These are phyloP conservation scores for Trichoderma gracile DNA, from an alignment of 2,329 filamentous ascomycete genomes.

Conservation along the genomic window DNA sequence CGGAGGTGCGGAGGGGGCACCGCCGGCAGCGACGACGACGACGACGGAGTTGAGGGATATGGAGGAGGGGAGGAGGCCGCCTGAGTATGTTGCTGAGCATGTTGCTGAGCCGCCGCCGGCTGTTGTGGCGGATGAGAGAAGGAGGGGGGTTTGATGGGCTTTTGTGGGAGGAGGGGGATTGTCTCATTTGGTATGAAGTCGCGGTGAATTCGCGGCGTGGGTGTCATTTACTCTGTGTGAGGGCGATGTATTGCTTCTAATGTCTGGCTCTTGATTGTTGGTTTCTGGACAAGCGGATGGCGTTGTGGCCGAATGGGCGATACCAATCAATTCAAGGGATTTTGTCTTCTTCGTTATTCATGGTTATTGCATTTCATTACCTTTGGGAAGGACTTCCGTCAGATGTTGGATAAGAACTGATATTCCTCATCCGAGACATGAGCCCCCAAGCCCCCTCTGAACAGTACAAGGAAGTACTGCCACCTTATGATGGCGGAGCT, in stretches of 20 bases:
- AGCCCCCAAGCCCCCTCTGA: neutral
- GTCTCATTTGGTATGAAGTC: neutral
- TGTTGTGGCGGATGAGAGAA: slow-evolving; percentile 29
- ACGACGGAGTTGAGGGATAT: slow-evolving; percentile 33
- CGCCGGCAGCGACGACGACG: too few relatives aligned
- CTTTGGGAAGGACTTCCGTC: neutral
- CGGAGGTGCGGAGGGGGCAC: neutral
- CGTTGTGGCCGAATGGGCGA: neutral
- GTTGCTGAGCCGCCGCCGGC: slow-evolving; percentile 32
- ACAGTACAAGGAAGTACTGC: neutral
- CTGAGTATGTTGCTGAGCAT: slow-evolving; percentile 31
- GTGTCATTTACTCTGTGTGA: too few relatives aligned
- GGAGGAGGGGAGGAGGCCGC: slow-evolving; percentile 34
- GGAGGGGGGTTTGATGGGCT: neutral
- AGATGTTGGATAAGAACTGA: neutral
- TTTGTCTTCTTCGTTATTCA: too few relatives aligned
- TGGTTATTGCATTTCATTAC: neutral
- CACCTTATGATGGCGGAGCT: neutral
- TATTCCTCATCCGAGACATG: slow-evolving; percentile 9
- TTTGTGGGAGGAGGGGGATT: neutral
- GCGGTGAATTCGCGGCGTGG: neutral
- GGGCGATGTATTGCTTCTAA: too few relatives aligned
- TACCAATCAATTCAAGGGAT: neutral
- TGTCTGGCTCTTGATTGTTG: neutral
- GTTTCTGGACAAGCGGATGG: neutral